phyloP scores from a whole-genome alignment of 495 filamentous ascomycete species.

The Penicillium silybi region DNA sequence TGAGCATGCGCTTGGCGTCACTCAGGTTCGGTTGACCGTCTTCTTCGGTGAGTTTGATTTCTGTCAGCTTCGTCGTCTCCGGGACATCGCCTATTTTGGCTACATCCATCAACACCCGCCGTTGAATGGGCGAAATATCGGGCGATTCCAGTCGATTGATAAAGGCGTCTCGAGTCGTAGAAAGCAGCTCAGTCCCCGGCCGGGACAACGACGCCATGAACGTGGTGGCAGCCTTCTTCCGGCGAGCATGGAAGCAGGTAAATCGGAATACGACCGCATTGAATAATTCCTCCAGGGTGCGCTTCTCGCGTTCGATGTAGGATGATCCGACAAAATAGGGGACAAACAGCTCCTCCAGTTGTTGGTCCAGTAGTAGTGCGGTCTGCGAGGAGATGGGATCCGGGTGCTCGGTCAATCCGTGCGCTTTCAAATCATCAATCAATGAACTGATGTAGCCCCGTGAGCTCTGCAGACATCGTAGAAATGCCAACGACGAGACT shows the following conservation, averaged over 20 bases:
- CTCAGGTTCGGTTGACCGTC: slow-evolving; percentile 79
- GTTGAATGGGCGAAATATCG: slow-evolving; percentile 77
- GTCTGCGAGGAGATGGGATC: slow-evolving; percentile 86
- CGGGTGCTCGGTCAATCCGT: slow-evolving; percentile 92
- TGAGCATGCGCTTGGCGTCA: slow-evolving; percentile 94
- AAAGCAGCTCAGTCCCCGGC: slow-evolving; percentile 74
- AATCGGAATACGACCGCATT: slow-evolving; percentile 93
- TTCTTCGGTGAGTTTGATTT: slow-evolving; percentile 85
- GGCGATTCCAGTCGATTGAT: slow-evolving; percentile 80
- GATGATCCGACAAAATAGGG: slow-evolving; percentile 91
- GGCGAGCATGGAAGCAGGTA: slow-evolving; percentile 81
- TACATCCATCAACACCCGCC: slow-evolving; percentile 78
- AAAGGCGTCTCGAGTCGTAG: slow-evolving; percentile 74
- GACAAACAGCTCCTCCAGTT: slow-evolving; percentile 93
- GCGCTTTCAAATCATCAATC: slow-evolving; percentile 88
- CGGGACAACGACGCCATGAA: slow-evolving; percentile 90
- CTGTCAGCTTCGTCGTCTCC: slow-evolving; percentile 51
- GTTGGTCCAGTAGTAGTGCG: slow-evolving; percentile 82
- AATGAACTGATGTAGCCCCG: slow-evolving; percentile 77
- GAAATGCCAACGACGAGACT: slow-evolving; percentile 85
- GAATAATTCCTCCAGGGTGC: slow-evolving; percentile 86
- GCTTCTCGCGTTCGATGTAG: slow-evolving; percentile 92
- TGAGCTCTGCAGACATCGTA: slow-evolving; percentile 86
- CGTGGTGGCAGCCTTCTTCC: slow-evolving; percentile 79
- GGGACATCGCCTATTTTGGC: slow-evolving; percentile 60